These are phyloP conservation scores for Pelargonium citronellum DNA, from an alignment of 441 rosid species.

Conservation along the genomic window DNA sequence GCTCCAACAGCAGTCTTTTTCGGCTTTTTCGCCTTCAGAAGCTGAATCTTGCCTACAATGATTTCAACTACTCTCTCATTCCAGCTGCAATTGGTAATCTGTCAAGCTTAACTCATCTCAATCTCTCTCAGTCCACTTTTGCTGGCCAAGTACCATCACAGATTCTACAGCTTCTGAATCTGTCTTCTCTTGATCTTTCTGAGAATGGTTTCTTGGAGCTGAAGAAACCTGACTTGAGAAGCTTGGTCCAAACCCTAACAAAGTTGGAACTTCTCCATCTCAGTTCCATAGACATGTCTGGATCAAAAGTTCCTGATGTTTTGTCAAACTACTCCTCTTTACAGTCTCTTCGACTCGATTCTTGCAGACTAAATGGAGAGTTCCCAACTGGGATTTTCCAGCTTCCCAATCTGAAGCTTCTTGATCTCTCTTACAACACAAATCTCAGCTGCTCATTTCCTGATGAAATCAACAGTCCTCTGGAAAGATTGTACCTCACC, in stretches of 20 bases:
- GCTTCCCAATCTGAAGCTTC: constrained; percentile 17
- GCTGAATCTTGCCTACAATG: constrained; percentile 22
- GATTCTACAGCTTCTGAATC: constrained; percentile 5
- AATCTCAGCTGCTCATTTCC: constrained; percentile 19
- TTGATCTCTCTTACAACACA: background rate
- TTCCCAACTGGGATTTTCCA: constrained; percentile 21
- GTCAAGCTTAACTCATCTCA: constrained; percentile 6
- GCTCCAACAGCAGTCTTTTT: constrained; percentile 24
- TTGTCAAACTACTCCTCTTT: constrained; percentile 17
- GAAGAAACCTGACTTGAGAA: background rate
- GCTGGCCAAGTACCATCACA: constrained; percentile 13
- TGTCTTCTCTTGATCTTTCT: constrained; percentile 22
- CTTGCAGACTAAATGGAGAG: constrained; percentile 14
- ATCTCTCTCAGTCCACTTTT: constrained; percentile 10
- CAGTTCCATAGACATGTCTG: constrained; percentile 2
- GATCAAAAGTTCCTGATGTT: background rate
- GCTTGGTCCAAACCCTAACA: constrained; percentile 6
- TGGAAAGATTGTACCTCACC: constrained; percentile 15
- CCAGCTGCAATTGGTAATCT: constrained; percentile 15
- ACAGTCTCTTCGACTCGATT: background rate
- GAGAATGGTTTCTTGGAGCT: accelerated
- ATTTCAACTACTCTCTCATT: constrained; percentile 4
- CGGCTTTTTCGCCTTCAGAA: constrained; percentile 26
- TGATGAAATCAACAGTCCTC: constrained; percentile 18
- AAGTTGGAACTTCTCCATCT: constrained; percentile 17